Percentiles rank a stretch among this genome's conserved stretches.
Conservation (phyloP, 208 protist species). For the Trypanosoma melophagium region DNA sequence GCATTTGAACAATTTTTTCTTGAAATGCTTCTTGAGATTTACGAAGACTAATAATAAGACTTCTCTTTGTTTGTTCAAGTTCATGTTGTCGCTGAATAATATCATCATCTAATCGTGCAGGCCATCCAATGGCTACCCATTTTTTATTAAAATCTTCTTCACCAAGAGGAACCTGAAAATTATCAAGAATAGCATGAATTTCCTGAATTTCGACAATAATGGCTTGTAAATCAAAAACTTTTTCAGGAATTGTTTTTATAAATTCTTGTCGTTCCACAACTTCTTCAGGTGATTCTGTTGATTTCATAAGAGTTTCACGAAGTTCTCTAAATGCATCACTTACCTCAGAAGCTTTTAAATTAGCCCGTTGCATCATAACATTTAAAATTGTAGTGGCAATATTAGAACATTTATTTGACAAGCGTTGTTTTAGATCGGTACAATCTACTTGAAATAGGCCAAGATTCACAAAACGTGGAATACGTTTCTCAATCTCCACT, state of each 20-base stretch:
- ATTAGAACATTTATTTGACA: constrained; percentile 79
- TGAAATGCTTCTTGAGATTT: constrained; percentile 85
- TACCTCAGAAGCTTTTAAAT: constrained; percentile 68
- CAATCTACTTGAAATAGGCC: constrained; percentile 83
- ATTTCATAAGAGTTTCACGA: constrained; percentile 55
- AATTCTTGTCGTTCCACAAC: constrained; percentile 88
- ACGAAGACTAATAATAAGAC: constrained; percentile 79
- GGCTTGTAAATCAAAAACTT: constrained; percentile 78
- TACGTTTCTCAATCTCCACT: constrained; percentile 53
- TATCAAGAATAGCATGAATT: constrained; percentile 88
- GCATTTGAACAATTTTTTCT: constrained; percentile 69
- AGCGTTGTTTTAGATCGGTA: constrained; percentile 62
- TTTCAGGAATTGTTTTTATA: constrained; percentile 88
- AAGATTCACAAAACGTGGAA: constrained; percentile 69
- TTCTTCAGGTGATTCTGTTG: constrained; percentile 87
- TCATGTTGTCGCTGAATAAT: constrained; percentile 90
- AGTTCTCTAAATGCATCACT: constrained; percentile 69
- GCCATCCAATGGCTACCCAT: constrained; percentile 92
- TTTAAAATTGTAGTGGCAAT: constrained; percentile 61
- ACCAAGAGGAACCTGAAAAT: constrained; percentile 84
- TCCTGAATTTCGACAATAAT: constrained; percentile 73
- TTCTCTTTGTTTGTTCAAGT: constrained; percentile 91
- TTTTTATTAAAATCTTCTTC: constrained; percentile 94
- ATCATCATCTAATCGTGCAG: constrained; percentile 83
- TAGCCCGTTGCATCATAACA: constrained; percentile 72